Conservation (phyloP, 1,284 basidiomycete species). For the Naganishia cerealis region DNA sequence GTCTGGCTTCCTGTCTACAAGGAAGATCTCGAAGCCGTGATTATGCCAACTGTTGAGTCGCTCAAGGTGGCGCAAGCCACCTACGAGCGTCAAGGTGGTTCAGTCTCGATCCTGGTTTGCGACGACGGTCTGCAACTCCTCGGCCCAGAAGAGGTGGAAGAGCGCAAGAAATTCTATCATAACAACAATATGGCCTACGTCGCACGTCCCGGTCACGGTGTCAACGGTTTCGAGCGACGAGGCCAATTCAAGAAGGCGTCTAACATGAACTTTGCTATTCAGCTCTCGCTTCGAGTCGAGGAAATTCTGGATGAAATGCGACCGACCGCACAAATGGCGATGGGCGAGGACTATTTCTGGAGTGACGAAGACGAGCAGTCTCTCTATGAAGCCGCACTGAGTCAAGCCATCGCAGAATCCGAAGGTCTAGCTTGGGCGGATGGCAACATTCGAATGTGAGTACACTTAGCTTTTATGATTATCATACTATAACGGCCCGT, state of each 20-base stretch:
- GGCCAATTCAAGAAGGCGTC: constrained; percentile 87
- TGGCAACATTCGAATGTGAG: constrained; percentile 48
- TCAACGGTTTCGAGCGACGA: constrained; percentile 72
- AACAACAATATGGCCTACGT: constrained; percentile 81
- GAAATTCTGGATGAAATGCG: constrained; percentile 62
- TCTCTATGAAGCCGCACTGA: constrained; percentile 47
- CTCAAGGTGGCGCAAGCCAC: constrained; percentile 68
- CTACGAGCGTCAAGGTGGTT: constrained; percentile 57
- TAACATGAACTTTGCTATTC: constrained; percentile 82
- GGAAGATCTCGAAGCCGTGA: constrained; percentile 60
- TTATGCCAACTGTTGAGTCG: constrained; percentile 69
- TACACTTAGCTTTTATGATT: not conserved
- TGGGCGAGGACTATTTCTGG: constrained; percentile 40
- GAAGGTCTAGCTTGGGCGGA: constrained; percentile 58
- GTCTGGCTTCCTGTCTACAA: constrained; percentile 66
- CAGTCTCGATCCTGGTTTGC: constrained; percentile 38
- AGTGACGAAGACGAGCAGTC: constrained; percentile 42
- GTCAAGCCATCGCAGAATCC: constrained; percentile 57
- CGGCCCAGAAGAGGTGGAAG: constrained; percentile 62
- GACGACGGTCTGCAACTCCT: constrained; percentile 66
- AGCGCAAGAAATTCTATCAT: constrained; percentile 71
- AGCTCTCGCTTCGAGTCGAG: constrained; percentile 71
- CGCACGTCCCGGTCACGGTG: constrained; percentile 70
- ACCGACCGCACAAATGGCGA: constrained; percentile 44
- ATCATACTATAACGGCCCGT: too few species aligned